Evolutionary conservation across 257 asterid species (phyloP).

Genomic region (Capsicum baccatum): DNA sequence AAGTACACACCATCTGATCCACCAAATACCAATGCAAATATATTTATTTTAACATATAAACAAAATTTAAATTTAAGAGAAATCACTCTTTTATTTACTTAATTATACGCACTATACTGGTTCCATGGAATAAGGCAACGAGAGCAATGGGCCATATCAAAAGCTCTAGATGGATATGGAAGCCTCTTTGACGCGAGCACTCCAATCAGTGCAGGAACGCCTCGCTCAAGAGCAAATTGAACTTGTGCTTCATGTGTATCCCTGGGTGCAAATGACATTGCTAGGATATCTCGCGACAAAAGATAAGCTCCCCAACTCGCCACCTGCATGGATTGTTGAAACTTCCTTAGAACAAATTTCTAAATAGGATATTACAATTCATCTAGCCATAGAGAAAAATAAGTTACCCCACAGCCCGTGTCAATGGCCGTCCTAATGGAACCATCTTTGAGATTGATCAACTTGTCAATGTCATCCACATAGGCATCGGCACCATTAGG

Average conservation of each 20-base stretch:
- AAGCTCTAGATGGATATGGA: conserved; percentile 86
- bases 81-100: background rate
- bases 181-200: conserved; percentile 89
- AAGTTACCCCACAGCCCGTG: conserved; percentile 89
- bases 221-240: conserved; percentile 90
- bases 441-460: conserved; percentile 74
- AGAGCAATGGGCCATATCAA: conserved; percentile 96
- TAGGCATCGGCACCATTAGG: conserved; percentile 77
- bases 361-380: background rate
- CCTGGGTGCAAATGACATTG: conserved; percentile 93
- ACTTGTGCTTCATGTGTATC: conserved; percentile 93
- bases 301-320: conserved; percentile 98
- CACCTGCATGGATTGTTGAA: conserved; percentile 47
- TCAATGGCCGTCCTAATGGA: conserved; percentile 87
- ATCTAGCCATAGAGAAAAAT: background rate
- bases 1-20: conserved; percentile 72
- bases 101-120: conserved; percentile 53
- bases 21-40: background rate
- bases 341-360: background rate
- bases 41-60: background rate
- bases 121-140: conserved; percentile 98
- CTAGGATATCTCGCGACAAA: conserved; percentile 62
- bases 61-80: background rate
- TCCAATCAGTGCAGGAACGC: conserved; percentile 91
- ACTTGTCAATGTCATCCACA: conserved; percentile 70